Conservation (phyloP, 2,329 filamentous ascomycete species). For the Fonsecaea monophora region DNA sequence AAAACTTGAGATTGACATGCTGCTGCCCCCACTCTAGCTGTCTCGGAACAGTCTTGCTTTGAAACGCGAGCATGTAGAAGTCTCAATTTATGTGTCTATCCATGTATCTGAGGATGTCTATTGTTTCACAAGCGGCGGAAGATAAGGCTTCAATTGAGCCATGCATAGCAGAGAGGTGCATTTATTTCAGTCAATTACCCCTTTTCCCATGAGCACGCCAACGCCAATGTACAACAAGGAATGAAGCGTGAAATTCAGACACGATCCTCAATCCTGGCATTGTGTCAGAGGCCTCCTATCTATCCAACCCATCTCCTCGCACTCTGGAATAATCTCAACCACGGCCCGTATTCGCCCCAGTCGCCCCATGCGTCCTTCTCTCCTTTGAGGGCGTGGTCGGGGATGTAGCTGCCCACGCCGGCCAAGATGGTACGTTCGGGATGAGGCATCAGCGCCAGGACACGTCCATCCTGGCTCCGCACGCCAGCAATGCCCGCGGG, state of each 20-base stretch:
- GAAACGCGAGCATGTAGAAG: background rate
- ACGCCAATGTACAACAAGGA: background rate
- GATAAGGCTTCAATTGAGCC: background rate
- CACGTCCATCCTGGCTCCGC: constrained; percentile 75
- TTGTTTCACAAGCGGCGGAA: background rate
- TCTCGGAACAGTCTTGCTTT: background rate
- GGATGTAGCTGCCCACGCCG: constrained; percentile 77
- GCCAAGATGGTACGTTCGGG: constrained; percentile 87
- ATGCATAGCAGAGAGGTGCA: background rate
- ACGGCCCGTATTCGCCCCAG: constrained; percentile 84
- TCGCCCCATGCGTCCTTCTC: constrained; percentile 50
- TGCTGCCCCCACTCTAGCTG: background rate
- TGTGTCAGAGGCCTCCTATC: constrained; percentile 48
- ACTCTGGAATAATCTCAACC: constrained; percentile 85
- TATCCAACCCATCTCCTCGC: constrained; percentile 85
- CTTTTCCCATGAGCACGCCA: background rate
- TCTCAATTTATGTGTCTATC: background rate
- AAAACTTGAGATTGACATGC: background rate
- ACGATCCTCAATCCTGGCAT: too few species aligned
- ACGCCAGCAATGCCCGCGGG: constrained; percentile 82
- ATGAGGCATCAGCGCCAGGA: constrained; percentile 91
- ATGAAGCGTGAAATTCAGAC: background rate
- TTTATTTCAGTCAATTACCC: background rate
- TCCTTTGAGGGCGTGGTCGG: constrained; percentile 58
- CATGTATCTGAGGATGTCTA: background rate